Percentiles rank a stretch among this genome's conserved stretches.
phyloP scores from a whole-genome alignment of 2,329 filamentous ascomycete species.

The Nigrospora osmanthi region DNA sequence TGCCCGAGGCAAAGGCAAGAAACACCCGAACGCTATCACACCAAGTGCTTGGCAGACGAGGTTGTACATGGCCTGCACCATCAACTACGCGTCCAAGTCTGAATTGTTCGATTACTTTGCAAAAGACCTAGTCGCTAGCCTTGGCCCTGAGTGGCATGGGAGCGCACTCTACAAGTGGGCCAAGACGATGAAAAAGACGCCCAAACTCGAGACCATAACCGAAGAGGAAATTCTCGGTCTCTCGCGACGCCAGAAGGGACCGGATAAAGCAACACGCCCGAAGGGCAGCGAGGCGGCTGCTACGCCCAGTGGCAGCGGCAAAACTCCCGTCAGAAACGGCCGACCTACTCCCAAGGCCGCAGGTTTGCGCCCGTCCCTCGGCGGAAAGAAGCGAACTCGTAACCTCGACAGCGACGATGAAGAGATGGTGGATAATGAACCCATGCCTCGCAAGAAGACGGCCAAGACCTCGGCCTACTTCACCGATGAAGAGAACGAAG shows the following conservation, averaged over 20 bases:
- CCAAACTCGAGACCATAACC: constrained; percentile 14
- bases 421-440: constrained; percentile 10
- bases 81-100: constrained; percentile 23
- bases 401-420: constrained; percentile 16
- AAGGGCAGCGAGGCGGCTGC: constrained; percentile 4
- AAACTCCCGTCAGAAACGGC: constrained; percentile 17
- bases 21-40: constrained; percentile 18
- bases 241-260: constrained; percentile 15
- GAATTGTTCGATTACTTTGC: constrained; percentile 39
- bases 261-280: constrained; percentile 5
- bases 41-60: constrained; percentile 16
- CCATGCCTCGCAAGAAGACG: constrained; percentile 5
- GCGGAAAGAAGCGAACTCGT: constrained; percentile 36
- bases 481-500: constrained; percentile 20
- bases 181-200: constrained; percentile 15
- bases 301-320: constrained; percentile 3
- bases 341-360: constrained; percentile 36
- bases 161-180: constrained; percentile 21
- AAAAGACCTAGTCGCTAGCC: constrained; percentile 21
- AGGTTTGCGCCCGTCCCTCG: constrained; percentile 30
- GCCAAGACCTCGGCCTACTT: constrained; percentile 24
- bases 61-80: constrained; percentile 30
- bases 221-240: constrained; percentile 16
- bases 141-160: constrained; percentile 20
- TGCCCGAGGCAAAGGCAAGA: constrained; percentile 16